Evolutionary conservation across 2,329 filamentous ascomycete species (phyloP), one percentile per base, ranked within the genome.

Genomic region (Colletotrichum acutatum): DNA sequence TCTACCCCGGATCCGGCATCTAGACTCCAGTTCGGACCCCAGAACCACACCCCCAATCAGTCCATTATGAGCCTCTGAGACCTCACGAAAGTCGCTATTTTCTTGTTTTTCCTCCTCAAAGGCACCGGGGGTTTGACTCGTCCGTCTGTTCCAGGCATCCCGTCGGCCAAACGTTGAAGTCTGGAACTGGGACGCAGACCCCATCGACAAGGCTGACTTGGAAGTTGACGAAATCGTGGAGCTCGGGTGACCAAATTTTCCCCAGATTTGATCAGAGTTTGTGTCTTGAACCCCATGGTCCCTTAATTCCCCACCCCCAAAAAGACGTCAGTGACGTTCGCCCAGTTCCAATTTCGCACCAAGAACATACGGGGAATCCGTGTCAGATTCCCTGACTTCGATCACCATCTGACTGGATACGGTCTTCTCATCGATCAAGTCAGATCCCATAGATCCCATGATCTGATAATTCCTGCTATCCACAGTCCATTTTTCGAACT

Each of bases 1-100:
- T 49, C 32, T 65, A 72, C 70, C 70, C 70, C 70, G 70, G 70
- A 72, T 65, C 70, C 70, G 66, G 69, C 32, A 54, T 64, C 70
- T 49, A 34, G 19, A 61, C 37, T 26, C 59, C 64, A 52, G 2
- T 46, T 62, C 68, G 63, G 68, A 37, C 32, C 46, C 68, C 58
- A 54, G 58, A 37, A 63, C 37, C 58, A 19, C 69, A 46, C 69
- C 32, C 32, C 32, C 11, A 12, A 65, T 30, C 69, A 66, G 68
- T 72, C 69, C 30, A 22, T 26, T 14, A 24, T 37, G 34, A 16
- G 16, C 42, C 8, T 19, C 19, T 19, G 22, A 54, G 19, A 66
- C 34, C 19, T 66, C 24, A n/a, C 34, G 22, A 14, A 6, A 5
- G 49, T 61, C 8, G 22, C 24, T 16, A 46, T 19, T 24, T 56